Evolutionary conservation across 805 yeast genomes (phyloP).

Genomic region (Cyberlindnera sargentensis): DNA sequence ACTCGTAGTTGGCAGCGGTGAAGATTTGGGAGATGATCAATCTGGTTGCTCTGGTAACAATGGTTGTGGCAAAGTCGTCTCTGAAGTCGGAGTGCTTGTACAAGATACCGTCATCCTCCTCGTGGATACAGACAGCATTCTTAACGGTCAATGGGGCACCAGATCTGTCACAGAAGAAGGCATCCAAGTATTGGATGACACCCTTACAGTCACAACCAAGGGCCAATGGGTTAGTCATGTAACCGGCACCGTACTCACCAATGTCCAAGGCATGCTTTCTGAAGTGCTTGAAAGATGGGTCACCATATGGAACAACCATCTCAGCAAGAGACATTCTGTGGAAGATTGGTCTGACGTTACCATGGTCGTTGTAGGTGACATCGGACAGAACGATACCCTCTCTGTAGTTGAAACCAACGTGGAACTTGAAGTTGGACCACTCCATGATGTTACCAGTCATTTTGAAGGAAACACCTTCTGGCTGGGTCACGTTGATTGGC

Average conservation of each 20-base stretch:
- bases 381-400: slow-evolving; percentile 79
- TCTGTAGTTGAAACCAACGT: slow-evolving; percentile 79
- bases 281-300: slow-evolving; percentile 74
- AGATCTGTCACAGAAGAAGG: slow-evolving; percentile 58
- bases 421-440: slow-evolving; percentile 75
- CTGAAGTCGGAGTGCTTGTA: slow-evolving; percentile 82
- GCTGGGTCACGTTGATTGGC: slow-evolving; percentile 69
- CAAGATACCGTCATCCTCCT: slow-evolving; percentile 76
- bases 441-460: slow-evolving; percentile 62
- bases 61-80: slow-evolving; percentile 67
- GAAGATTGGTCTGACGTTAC: slow-evolving; percentile 64
- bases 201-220: slow-evolving; percentile 86
- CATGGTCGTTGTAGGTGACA: slow-evolving; percentile 68
- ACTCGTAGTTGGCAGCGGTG: slow-evolving; percentile 77
- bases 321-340: slow-evolving; percentile 73
- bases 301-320: slow-evolving; percentile 83
- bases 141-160: slow-evolving; percentile 68
- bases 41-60: slow-evolving; percentile 69
- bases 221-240: slow-evolving; percentile 71
- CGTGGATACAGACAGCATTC: slow-evolving; percentile 79
- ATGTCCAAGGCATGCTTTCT: slow-evolving; percentile 82
- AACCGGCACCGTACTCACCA: slow-evolving; percentile 86
- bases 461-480: slow-evolving; percentile 75
- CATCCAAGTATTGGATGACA: slow-evolving; percentile 76
- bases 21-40: slow-evolving; percentile 73